Percentiles rank a stretch among this genome's conserved stretches.
Evolutionary conservation across 2,329 filamentous ascomycete species (phyloP).

Genomic region (Hypoxylon sp.): DNA sequence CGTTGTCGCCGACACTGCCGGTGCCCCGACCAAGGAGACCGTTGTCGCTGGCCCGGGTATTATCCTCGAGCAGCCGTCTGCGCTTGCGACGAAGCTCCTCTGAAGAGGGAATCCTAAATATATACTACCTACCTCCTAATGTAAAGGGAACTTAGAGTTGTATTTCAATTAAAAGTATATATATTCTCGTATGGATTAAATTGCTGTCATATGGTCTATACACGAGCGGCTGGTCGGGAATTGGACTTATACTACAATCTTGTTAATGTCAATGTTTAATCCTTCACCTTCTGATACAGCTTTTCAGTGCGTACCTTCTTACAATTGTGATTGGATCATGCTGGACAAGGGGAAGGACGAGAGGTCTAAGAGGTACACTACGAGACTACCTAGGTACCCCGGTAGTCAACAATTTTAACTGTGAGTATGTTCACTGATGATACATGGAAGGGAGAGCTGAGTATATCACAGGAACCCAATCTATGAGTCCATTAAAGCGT

Average conservation of each 20-base stretch:
- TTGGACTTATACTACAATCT: slow-evolving; percentile 10
- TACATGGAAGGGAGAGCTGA: background rate
- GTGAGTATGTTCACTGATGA: background rate
- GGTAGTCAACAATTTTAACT: background rate
- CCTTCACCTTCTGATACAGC: background rate
- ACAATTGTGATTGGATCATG: background rate
- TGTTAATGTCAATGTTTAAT: slow-evolving; percentile 42
- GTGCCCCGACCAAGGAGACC: slow-evolving; percentile 55
- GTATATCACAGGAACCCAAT: background rate
- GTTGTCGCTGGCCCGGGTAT: slow-evolving; percentile 57
- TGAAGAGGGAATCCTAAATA: slow-evolving; percentile 7
- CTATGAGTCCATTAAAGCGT: background rate
- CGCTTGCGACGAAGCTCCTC: slow-evolving; percentile 41
- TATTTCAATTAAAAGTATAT: slow-evolving; percentile 1
- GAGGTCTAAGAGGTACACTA: too few relatives aligned
- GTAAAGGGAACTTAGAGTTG: background rate
- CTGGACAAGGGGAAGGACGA: background rate
- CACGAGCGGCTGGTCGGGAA: slow-evolving; percentile 8
- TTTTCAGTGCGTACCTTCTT: background rate
- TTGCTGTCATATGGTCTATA: background rate
- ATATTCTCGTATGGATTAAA: background rate
- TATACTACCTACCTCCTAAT: background rate
- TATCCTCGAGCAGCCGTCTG: slow-evolving; percentile 55
- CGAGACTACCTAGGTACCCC: too few relatives aligned
- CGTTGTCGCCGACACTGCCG: slow-evolving; percentile 54